Evolutionary conservation across 2,329 filamentous ascomycete species (phyloP).

Genomic region (Scedosporium boydii): DNA sequence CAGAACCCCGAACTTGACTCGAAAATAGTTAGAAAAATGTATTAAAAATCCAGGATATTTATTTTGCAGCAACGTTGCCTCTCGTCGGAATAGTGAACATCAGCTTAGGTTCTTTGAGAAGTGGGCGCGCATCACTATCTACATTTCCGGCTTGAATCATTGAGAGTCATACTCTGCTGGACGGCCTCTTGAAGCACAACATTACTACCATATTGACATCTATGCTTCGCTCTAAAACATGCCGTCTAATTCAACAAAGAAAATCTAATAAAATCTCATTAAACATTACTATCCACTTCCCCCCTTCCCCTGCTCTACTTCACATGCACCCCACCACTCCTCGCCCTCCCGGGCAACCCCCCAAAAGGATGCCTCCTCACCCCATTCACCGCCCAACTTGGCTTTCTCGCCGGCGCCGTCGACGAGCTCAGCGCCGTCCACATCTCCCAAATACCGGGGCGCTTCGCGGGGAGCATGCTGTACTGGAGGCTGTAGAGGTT

Average conservation of each 20-base stretch:
- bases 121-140: too few relatives aligned
- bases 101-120: too few relatives aligned
- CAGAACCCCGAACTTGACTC: too few relatives aligned
- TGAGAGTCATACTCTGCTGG: too few relatives aligned
- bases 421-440: conserved; percentile 62
- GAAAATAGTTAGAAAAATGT: too few relatives aligned
- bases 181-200: neutral
- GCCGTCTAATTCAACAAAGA: neutral
- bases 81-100: too few relatives aligned
- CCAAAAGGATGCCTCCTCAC: conserved; percentile 7
- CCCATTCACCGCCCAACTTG: conserved; percentile 17
- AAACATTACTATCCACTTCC: neutral
- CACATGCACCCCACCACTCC: neutral
- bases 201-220: neutral
- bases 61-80: too few relatives aligned
- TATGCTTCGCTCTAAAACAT: neutral
- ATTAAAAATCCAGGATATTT: too few relatives aligned
- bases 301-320: neutral
- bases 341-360: conserved; percentile 2
- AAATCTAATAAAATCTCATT: neutral
- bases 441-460: conserved; percentile 74
- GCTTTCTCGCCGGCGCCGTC: conserved; percentile 25
- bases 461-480: conserved; percentile 82
- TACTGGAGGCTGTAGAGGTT: conserved; percentile 96
- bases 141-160: too few relatives aligned